Conservation (phyloP, 352 stramenopile genomes). For the Phytopythium oedochilum region DNA sequence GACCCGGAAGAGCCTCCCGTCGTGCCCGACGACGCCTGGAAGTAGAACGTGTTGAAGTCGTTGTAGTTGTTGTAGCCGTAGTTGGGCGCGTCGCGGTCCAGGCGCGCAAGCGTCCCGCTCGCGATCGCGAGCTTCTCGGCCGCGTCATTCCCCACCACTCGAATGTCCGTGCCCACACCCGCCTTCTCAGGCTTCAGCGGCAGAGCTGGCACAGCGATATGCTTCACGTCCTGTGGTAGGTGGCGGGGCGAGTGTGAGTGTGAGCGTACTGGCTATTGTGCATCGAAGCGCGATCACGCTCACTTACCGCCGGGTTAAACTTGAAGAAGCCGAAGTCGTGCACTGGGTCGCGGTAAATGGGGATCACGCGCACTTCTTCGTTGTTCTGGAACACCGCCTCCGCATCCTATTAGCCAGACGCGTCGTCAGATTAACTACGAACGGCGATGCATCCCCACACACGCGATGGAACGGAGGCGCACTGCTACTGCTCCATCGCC, state of each 20-base stretch:
- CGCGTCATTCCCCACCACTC: constrained; percentile 91
- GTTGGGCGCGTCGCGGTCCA: constrained; percentile 87
- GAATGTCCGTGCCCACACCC: constrained; percentile 89
- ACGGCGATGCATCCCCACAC: not conserved
- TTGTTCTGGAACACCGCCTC: constrained; percentile 94
- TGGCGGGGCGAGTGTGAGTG: no score
- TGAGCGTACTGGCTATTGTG: no score
- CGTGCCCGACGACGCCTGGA: constrained; percentile 77
- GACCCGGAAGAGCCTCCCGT: constrained; percentile 87
- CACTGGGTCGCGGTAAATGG: constrained; percentile 91
- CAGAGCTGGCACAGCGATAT: constrained; percentile 77
- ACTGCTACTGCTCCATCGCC: not conserved
- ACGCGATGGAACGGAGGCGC: no score
- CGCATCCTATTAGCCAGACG: constrained; percentile 38
- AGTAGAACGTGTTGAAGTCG: constrained; percentile 95
- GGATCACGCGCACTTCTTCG: constrained; percentile 89
- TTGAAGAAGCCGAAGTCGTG: constrained; percentile 94
- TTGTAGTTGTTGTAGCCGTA: constrained; percentile 92
- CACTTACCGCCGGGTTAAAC: constrained; percentile 73
- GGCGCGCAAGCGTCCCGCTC: constrained; percentile 85
- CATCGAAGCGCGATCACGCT: not conserved
- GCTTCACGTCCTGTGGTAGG: constrained; percentile 89
- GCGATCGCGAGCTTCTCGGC: constrained; percentile 92
- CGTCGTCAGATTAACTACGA: not conserved
- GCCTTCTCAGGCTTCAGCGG: constrained; percentile 78